These are phyloP conservation scores for Aspergillus carlsbadensis DNA, from an alignment of 495 filamentous ascomycete genomes.

Conservation along the genomic window DNA sequence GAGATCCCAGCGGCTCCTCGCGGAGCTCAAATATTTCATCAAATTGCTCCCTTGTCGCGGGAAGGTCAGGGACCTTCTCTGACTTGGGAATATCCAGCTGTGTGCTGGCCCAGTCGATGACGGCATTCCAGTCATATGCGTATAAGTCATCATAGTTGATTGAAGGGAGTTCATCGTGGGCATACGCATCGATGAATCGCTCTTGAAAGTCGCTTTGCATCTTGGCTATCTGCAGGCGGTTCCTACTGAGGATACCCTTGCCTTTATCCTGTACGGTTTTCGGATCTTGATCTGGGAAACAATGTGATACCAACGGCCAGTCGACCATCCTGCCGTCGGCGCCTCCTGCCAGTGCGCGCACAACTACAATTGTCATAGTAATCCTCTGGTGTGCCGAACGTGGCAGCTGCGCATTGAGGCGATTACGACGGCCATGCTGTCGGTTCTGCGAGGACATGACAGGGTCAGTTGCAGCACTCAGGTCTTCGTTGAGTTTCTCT, in stretches of 20 bases:
- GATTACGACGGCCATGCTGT: slow-evolving; percentile 27
- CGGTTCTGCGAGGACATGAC: neutral
- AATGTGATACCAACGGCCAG: slow-evolving; percentile 67
- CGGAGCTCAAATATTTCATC: slow-evolving; percentile 49
- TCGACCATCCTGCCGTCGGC: slow-evolving; percentile 61
- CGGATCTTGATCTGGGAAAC: slow-evolving; percentile 62
- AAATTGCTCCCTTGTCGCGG: slow-evolving; percentile 50
- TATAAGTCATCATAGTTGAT: slow-evolving; percentile 72
- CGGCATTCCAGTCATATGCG: slow-evolving; percentile 70
- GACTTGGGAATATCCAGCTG: slow-evolving; percentile 45
- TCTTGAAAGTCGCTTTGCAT: slow-evolving; percentile 77
- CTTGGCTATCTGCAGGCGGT: slow-evolving; percentile 61
- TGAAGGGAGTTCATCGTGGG: slow-evolving; percentile 59
- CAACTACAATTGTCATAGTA: slow-evolving; percentile 68
- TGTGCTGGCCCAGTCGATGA: slow-evolving; percentile 71
- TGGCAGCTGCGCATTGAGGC: slow-evolving; percentile 20
- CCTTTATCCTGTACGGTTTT: slow-evolving; percentile 61
- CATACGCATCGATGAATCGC: slow-evolving; percentile 74
- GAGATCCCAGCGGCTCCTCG: slow-evolving; percentile 32
- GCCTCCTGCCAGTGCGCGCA: slow-evolving; percentile 73
- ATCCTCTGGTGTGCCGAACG: slow-evolving; percentile 38
- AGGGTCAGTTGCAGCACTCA: slow-evolving; percentile 12
- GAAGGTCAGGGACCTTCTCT: slow-evolving; percentile 47
- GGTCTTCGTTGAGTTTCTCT: slow-evolving; percentile 27
- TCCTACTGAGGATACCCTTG: slow-evolving; percentile 54